Base-by-base conservation (phyloP, 805 yeast genomes). In the Alloascoidea hylecoeti region DNA sequence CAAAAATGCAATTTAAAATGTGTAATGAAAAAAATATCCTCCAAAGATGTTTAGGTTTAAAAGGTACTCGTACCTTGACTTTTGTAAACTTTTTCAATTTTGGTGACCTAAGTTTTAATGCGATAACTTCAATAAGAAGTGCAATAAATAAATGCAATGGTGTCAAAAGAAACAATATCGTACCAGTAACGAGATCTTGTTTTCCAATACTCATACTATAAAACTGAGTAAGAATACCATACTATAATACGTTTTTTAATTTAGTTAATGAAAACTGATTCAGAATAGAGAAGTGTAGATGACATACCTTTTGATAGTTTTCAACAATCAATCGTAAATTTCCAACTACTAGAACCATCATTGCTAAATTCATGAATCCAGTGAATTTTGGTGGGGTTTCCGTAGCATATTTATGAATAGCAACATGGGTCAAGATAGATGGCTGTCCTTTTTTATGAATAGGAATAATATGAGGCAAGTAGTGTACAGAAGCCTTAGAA, bases 341-440 rank as follows among this genome's bases (percentile, higher is more conserved):
- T 27, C 66, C 61, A 18, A 55, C 49, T 17, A 54, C 49, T 16
- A 65, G 53, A 2, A 60, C 46, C 12, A 64, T 54, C 54, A 61
- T 49, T 12, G 58, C 52, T 35, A 65, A 46, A 40, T 64, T 65
- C 35, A 57, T 55, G 46, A 64, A 56, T 13, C 70, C 70, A 13
- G 49, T 45, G 42, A 46, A 55, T 9, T 23, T n/a, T 9, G n/a
- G 13, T 23, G 30, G 30, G 13, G 30, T 23, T 9, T 9, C 13
- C 13, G 30, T 9, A 23, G 9, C 30, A n/a, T 9, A n/a, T 23
- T 23, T 23, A n/a, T n/a, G n/a, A n/a, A n/a, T n/a, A n/a, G n/a
- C n/a, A n/a, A n/a, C n/a, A n/a, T 23, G n/a, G 13, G 30, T 9
- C 13, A 23, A 23, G 30, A 23, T 23, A 9, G 30, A 23, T 9